These are phyloP conservation scores for Gnomoniopsis smithogilvyi DNA, from an alignment of 2,329 filamentous ascomycete genomes.

Conservation along the genomic window DNA sequence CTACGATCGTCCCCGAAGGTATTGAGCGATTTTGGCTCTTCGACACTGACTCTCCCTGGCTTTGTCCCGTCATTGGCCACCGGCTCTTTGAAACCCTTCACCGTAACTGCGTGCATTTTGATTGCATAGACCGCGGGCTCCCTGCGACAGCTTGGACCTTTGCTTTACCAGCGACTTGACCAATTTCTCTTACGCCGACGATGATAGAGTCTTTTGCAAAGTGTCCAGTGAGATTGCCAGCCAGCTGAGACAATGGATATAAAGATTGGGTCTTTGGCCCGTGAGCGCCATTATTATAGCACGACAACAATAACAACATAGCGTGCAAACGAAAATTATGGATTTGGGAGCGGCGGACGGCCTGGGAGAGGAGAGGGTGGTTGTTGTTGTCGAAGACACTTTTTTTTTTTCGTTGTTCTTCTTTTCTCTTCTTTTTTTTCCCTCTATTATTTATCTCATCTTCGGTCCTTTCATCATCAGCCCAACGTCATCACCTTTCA, in stretches of 20 bases:
- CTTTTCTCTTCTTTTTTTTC: not conserved
- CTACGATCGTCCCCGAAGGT: conserved; percentile 44
- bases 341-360: not conserved
- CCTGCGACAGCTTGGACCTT: not conserved
- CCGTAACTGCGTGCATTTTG: not conserved
- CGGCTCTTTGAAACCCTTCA: not conserved
- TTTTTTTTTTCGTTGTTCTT: not conserved
- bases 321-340: not conserved
- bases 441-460: not conserved
- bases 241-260: conserved; percentile 6
- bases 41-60: not conserved
- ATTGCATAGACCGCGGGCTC: conserved; percentile 8
- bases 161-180: not conserved
- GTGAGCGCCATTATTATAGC: not conserved
- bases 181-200: conserved; percentile 11
- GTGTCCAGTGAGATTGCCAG: not conserved
- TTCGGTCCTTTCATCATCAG: not conserved
- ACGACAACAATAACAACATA: not conserved
- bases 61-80: not conserved
- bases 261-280: not conserved
- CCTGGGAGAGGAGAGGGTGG: not conserved
- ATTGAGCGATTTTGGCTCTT: not conserved
- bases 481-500: not conserved
- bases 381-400: not conserved
- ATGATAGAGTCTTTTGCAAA: not conserved